A percentile compares a stretch with the other conserved stretches of the same genome.
Conservation (phyloP, 169 alveolate species). For the Babesia divergens region DNA sequence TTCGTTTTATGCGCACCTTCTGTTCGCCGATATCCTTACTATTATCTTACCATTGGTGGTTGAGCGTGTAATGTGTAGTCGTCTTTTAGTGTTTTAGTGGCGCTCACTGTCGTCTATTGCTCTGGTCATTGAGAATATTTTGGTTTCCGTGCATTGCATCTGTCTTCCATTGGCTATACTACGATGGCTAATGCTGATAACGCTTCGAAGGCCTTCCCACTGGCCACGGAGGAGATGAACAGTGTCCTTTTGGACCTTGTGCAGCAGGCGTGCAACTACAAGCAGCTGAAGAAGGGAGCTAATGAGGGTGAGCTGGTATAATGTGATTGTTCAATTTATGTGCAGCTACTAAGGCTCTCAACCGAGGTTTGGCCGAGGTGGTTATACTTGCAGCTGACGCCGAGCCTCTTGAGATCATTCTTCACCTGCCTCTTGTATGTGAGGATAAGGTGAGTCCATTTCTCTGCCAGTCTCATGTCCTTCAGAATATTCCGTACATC, state of each 20-base stretch:
- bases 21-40: too few relatives aligned
- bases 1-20: too few relatives aligned
- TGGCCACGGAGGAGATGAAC: constrained; percentile 85
- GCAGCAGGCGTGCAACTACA: constrained; percentile 91
- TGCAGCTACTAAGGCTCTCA: constrained; percentile 95
- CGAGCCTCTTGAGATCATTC: constrained; percentile 98
- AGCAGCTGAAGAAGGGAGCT: constrained; percentile 93
- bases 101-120: too few relatives aligned
- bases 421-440: constrained; percentile 96
- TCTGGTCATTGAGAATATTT: too few relatives aligned
- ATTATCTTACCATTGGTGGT: too few relatives aligned
- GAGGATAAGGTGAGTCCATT: constrained; percentile 91
- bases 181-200: constrained; percentile 40
- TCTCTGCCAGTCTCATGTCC: neutral
- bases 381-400: constrained; percentile 99
- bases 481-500: constrained; percentile 96
- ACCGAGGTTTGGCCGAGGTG: constrained; percentile 96
- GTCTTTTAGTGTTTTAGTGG: too few relatives aligned
- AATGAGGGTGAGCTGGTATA: constrained; percentile 78
- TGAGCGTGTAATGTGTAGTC: too few relatives aligned
- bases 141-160: too few relatives aligned
- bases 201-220: constrained; percentile 85
- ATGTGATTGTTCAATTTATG: constrained; percentile 47
- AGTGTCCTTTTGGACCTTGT: constrained; percentile 85
- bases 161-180: too few relatives aligned